A percentile compares a stretch with the other conserved stretches of the same genome.
phyloP scores from a whole-genome alignment of 129 eudicot species.

The Arctium minus region DNA sequence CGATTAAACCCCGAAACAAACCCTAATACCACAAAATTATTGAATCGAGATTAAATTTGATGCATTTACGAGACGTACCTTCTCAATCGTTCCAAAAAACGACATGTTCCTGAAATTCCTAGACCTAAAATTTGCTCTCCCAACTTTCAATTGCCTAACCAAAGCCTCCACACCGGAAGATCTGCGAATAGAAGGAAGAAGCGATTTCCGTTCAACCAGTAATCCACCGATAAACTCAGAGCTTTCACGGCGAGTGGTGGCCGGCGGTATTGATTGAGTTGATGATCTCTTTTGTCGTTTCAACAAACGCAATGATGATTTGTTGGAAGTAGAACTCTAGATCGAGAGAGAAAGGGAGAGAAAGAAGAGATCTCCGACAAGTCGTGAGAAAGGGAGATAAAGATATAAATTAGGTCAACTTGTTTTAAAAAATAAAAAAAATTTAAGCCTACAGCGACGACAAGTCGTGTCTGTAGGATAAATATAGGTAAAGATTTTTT shows the following conservation, averaged over 20 bases:
- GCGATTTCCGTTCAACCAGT: conserved; percentile 54
- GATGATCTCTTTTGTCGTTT: conserved; percentile 43
- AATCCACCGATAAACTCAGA: conserved; percentile 12
- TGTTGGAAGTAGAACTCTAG: conserved; percentile 5
- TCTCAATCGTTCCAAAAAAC: conserved; percentile 54
- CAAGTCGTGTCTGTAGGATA: too few species aligned
- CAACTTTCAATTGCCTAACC: conserved; percentile 42
- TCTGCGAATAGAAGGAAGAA: conserved; percentile 47
- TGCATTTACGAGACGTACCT: conserved; percentile 36
- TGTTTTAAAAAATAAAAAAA: too few species aligned
- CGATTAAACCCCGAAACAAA: too few species aligned
- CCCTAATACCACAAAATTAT: too few species aligned
- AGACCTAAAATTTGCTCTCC: conserved; percentile 47
- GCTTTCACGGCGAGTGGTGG: conserved; percentile 18
- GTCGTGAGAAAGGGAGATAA: too few species aligned
- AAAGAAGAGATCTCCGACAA: too few species aligned
- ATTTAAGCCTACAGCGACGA: too few species aligned
- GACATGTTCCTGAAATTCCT: conserved; percentile 58
- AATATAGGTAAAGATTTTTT: too few species aligned
- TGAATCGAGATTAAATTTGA: background rate
- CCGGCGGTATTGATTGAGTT: background rate
- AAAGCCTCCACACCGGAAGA: conserved; percentile 31
- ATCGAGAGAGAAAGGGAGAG: conserved; percentile 6
- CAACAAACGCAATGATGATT: conserved; percentile 20
- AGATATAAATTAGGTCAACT: too few species aligned